Evolutionary conservation across 2,329 filamentous ascomycete species (phyloP), one percentile per base, ranked within the genome.

Genomic region (Lecanosticta acicola): DNA sequence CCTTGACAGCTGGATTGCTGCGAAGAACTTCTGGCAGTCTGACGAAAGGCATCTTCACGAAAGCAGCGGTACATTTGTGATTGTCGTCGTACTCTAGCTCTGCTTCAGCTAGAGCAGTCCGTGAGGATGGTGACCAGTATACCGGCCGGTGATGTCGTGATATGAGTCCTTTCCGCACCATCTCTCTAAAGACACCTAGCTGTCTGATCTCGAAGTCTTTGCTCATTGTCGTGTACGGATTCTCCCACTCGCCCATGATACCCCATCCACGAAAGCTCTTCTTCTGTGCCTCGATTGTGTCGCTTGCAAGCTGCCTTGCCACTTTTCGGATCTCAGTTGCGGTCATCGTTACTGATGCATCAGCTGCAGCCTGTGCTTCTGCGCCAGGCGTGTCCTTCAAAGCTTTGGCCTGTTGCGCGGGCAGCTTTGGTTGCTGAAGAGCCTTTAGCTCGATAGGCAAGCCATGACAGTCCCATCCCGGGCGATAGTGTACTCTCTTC

Each of bases 401-500:
- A 19, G 57, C 55, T 17, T 68, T 60, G n/a, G 68, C 62, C 50
- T 38, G 41, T 18, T 45, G 59, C 39, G n/a, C 36, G 14, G 37
- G 49, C 51, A 51, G 65, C 66, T 56, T 67, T 62, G 55, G 71
- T 68, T 58, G 55, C 58, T 85, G 85, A 13, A 98, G 76, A 18
- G 90, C 93, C 69, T 97, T 98, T 59, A 97, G 77, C 74, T 98
- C 93, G 62, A 98, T 98, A 1, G 93, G 93, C 39, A 98, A 76
- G 0, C 93, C 93, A 72, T 98, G 93, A 56, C 93, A 98, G 65
- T 98, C 94, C 93, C 93, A 98, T 37, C 93, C 91, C 2, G 93
- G 93, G 13, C 89, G 75, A 62, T 94, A 98, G 32, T 81, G 75
- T 26, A 97, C 83, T 51, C 80, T 76, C 56, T 79, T 83, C 14